Evolutionary conservation across 2,329 filamentous ascomycete genomes (phyloP).

Genomic region (Xenoacremonium recifei): DNA sequence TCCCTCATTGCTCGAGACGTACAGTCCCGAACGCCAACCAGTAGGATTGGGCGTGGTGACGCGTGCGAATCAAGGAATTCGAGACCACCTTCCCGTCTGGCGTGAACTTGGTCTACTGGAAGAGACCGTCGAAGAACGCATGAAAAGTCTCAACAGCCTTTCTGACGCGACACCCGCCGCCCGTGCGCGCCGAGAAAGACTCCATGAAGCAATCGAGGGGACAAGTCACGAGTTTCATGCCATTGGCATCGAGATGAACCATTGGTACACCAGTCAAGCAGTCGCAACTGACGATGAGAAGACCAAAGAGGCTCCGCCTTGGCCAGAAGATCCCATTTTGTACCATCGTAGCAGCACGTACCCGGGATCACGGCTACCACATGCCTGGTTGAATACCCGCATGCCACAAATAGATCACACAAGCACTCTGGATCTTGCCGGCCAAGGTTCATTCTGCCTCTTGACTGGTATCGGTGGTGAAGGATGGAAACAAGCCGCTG

Average conservation of each 20-base stretch:
- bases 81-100: conserved; percentile 48
- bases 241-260: background rate
- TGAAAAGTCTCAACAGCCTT: conserved; percentile 9
- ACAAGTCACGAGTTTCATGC: background rate
- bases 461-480: conserved; percentile 8
- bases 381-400: conserved; percentile 58
- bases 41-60: conserved; percentile 47
- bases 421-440: conserved; percentile 5
- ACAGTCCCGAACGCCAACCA: conserved; percentile 46
- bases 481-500: conserved; percentile 1
- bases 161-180: background rate
- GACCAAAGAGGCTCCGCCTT: background rate
- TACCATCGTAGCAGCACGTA: conserved; percentile 50
- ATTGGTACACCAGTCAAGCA: background rate
- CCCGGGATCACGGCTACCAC: conserved; percentile 59
- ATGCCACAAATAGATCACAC: conserved; percentile 30
- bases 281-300: background rate
- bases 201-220: background rate
- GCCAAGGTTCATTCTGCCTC: conserved; percentile 3
- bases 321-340: conserved; percentile 37
- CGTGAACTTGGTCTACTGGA: conserved; percentile 46
- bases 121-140: conserved; percentile 36
- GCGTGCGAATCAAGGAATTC: conserved; percentile 56
- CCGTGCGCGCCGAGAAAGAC: background rate
- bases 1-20: conserved; percentile 40